Conservation (phyloP, 108 stramenopile species). For the Nannochloropsis salina region DNA sequence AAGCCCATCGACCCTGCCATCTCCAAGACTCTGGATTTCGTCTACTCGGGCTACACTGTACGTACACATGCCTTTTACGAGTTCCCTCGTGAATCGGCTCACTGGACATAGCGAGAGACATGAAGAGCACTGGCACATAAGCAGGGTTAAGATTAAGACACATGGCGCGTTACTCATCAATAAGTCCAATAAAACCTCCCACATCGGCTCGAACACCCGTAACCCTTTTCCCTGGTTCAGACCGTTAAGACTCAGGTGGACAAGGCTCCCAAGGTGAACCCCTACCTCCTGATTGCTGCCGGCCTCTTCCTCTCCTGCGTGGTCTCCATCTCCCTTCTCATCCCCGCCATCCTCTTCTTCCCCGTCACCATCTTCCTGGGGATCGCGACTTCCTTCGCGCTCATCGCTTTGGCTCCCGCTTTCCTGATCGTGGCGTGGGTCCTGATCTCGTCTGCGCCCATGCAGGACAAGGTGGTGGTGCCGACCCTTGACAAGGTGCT, state of each 20-base stretch:
- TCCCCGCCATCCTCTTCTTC: not conserved
- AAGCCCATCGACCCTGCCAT: constrained; percentile 15
- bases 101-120: too few species aligned
- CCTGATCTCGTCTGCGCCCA: not conserved
- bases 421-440: not conserved
- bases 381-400: not conserved
- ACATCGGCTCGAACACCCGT: too few species aligned
- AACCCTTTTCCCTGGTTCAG: not conserved
- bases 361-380: constrained; percentile 19
- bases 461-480: constrained; percentile 3
- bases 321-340: not conserved
- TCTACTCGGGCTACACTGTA: not conserved
- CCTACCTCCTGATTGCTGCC: not conserved
- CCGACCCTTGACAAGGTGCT: not conserved
- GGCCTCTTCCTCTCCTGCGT: constrained; percentile 7
- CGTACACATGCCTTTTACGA: not conserved
- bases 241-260: not conserved
- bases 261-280: not conserved
- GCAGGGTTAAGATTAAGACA: too few species aligned
- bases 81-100: too few species aligned
- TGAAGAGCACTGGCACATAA: too few species aligned
- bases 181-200: too few species aligned
- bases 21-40: not conserved
- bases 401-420: not conserved
- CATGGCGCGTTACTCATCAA: too few species aligned